Base-by-base conservation (phyloP, 106 monocot genomes). In the Ottelia alismoides region DNA sequence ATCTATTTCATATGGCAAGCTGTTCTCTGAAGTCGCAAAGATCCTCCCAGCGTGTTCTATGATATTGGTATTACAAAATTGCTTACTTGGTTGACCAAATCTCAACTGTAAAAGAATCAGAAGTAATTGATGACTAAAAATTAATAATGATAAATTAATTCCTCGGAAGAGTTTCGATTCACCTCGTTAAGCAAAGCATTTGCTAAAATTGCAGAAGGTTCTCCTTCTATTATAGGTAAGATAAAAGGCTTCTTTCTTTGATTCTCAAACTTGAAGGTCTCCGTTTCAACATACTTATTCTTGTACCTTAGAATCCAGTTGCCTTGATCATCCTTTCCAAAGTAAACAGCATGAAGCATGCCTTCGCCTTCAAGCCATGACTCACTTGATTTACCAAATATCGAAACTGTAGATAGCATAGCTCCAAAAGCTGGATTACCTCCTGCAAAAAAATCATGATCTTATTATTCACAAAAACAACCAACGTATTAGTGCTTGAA, bases 331-430 rank as follows among this genome's bases (percentile, higher is more conserved):
- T 60, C 45, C 32, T 53, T 69, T 25, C 61, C n/a, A 58, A 82
- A 82, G 62, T 62, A 58, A 45, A 76, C 27, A 31, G 70, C 72
- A 30, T 81, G 81, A 27, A 81, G 68, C 82, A 83, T 83, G 55
- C 83, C 77, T 32, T 83, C 83, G 0, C 77, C 78, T 28, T 83
- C 74, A 4, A 83, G 60, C 83, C 78, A 83, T 20, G 56, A 61
- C n/a, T 70, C 30, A 20, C 64, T 83, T 24, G 73, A 61, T 7
- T 28, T 56, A 1, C 81, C 81, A 10, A 76, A 70, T 18, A 63
- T 12, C 0, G 76, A 82, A 17, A 43, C 52, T 2, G 66, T 50
- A 4, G 78, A 68, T 40, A 72, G 68, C 21, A 72, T 56, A 0
- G 69, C 61, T 2, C 81, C 81, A 51, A 76, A 72, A 35, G 65